A percentile compares a stretch with the other conserved stretches of the same genome.
phyloP scores from a whole-genome alignment of 495 filamentous ascomycete species.

The Hypoxylon rickii region DNA sequence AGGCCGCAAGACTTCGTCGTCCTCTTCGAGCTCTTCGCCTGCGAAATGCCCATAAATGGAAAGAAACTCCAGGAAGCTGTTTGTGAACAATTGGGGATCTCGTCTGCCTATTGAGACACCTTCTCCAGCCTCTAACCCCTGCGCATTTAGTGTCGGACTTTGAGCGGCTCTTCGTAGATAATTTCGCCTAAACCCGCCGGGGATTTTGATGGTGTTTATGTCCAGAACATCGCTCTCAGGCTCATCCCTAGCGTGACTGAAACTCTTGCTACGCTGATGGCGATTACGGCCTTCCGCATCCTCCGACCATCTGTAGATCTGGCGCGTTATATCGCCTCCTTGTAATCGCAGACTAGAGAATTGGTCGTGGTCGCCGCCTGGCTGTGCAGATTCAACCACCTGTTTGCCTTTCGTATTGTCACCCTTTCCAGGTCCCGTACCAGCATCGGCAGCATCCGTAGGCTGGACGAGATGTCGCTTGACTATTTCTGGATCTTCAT shows the following conservation, averaged over 20 bases:
- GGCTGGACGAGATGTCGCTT: constrained; percentile 80
- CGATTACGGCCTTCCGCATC: constrained; percentile 67
- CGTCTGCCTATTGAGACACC: constrained; percentile 42
- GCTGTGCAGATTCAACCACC: constrained; percentile 48
- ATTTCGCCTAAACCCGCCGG: constrained; percentile 91
- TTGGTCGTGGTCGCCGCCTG: constrained; percentile 65
- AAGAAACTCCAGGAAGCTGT: constrained; percentile 92
- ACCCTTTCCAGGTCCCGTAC: constrained; percentile 37
- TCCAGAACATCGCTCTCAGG: constrained; percentile 79
- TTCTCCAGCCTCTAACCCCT: constrained; percentile 50
- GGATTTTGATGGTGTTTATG: constrained; percentile 85
- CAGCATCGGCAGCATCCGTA: constrained; percentile 50
- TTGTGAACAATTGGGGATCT: constrained; percentile 74
- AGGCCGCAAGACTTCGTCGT: constrained; percentile 82
- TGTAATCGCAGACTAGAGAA: constrained; percentile 92
- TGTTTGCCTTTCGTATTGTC: constrained; percentile 56
- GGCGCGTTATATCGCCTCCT: constrained; percentile 89
- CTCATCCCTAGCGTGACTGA: constrained; percentile 73
- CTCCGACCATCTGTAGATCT: constrained; percentile 94
- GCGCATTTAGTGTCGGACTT: constrained; percentile 55
- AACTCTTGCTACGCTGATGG: constrained; percentile 79
- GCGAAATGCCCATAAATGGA: constrained; percentile 96
- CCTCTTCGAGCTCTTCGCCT: constrained; percentile 92
- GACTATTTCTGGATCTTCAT: constrained; percentile 80
- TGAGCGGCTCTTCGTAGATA: constrained; percentile 72